Base-by-base conservation (phyloP, 352 stramenopile species). In the Aphanomyces cochlioides region DNA sequence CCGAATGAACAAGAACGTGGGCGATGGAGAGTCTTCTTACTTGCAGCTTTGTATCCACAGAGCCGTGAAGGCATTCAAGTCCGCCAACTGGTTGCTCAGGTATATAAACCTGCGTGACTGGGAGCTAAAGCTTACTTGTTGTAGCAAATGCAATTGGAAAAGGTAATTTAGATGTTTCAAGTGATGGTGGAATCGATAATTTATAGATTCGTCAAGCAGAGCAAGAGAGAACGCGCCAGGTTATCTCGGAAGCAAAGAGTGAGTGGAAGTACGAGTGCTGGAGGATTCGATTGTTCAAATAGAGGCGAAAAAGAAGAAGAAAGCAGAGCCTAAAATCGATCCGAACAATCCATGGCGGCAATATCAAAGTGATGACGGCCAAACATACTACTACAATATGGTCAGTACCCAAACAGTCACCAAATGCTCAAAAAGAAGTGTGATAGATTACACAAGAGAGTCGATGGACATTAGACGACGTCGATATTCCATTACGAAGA, bases 61-160 rank as follows among this genome's bases (percentile, higher is more conserved):
- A 70, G 64, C 64, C 59, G 61, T 39, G 64, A 70, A 61, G 64
- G 43, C 1, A 12, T 17, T 3, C 64, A 41, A 3, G 64, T 56
- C 7, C 13, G 53, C 28, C 64, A 61, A 21, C n/a, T 61, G 36
- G 43, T 70, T 8, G 64, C 53, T 13, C 64, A 70, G 64, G 64
- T 70, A 47, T 5, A 8, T 19, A 1, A 10, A 13, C 17, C 50
- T 36, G 50, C 36, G 17, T 10, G 21, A 13, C 1, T 17, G 10
- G 19, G 12, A 47, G 7, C 6, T 19, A 8, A 47, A 17, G n/a
- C 39, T 19, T 57, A 19, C 19, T 7, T 15, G 19, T 60, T 38
- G 47, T 69, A 69, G 63, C 63, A 69, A 69, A 7, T 13, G 6
- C 64, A 61, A n/a, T 45, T 63, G 40, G 64, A 70, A 60, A 70